These are phyloP conservation scores for Emmonsia crescens DNA, from an alignment of 2,329 filamentous ascomycete species.

Conservation along the genomic window DNA sequence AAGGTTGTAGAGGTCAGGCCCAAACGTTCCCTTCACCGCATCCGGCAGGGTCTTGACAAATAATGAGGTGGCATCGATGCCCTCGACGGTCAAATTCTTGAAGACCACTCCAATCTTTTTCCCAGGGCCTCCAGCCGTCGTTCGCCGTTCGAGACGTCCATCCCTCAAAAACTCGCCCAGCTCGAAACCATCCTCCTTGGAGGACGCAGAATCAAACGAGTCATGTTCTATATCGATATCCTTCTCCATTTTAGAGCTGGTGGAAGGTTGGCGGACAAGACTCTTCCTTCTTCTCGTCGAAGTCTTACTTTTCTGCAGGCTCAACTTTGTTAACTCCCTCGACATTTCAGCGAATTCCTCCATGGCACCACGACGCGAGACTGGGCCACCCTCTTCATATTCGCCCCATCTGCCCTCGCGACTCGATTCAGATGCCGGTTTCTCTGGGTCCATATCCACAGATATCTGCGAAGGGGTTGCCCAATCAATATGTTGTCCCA, in stretches of 20 bases:
- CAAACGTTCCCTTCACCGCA: conserved; percentile 67
- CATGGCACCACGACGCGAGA: conserved; percentile 45
- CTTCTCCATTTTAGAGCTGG: conserved; percentile 32
- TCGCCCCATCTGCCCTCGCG: conserved; percentile 52
- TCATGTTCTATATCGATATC: conserved; percentile 37
- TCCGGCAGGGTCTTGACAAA: conserved; percentile 64
- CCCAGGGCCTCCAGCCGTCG: conserved; percentile 41
- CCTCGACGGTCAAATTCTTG: conserved; percentile 65
- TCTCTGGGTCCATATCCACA: not conserved
- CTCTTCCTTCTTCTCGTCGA: conserved; percentile 18
- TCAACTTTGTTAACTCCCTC: conserved; percentile 44
- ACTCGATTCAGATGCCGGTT: not conserved
- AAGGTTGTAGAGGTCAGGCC: conserved; percentile 62
- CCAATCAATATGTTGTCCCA: not conserved
- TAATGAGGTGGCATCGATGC: conserved; percentile 53
- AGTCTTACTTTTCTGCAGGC: conserved; percentile 30
- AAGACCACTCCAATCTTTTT: conserved; percentile 72
- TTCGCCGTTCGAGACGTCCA: conserved; percentile 8
- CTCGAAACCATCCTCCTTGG: not conserved
- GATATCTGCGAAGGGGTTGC: not conserved
- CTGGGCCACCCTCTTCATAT: conserved; percentile 44
- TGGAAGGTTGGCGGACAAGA: conserved; percentile 21
- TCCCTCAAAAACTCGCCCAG: conserved; percentile 6
- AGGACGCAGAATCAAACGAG: conserved; percentile 5
- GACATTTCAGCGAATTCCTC: conserved; percentile 50